phyloP scores from a whole-genome alignment of 106 monocot species.

The Platanthera zijinensis region DNA sequence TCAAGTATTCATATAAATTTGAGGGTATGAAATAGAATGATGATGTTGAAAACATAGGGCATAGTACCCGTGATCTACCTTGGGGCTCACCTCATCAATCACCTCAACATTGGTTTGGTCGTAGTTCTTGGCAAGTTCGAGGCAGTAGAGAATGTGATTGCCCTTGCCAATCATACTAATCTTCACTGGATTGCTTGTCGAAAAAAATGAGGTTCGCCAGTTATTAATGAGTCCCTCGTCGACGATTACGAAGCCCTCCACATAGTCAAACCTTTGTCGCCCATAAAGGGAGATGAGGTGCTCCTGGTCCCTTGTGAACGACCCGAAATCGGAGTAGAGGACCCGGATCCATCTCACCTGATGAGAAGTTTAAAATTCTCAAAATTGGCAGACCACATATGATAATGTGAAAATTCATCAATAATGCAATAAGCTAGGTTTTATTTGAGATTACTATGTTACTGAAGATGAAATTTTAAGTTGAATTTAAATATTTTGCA shows the following conservation, averaged over 20 bases:
- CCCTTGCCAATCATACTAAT: constrained; percentile 23
- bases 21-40: no score
- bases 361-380: not conserved
- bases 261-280: constrained; percentile 51
- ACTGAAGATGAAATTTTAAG: no score
- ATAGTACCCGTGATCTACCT: no score
- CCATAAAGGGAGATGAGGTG: constrained; percentile 55
- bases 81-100: constrained; percentile 40
- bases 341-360: constrained; percentile 81
- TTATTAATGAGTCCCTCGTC: constrained; percentile 64
- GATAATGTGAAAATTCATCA: no score
- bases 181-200: constrained; percentile 47
- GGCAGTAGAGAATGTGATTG: constrained; percentile 51
- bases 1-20: no score
- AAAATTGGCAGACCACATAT: no score
- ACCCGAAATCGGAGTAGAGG: constrained; percentile 56
- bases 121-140: constrained; percentile 72
- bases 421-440: no score
- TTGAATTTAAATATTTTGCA: no score
- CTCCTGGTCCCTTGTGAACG: constrained; percentile 72
- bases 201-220: constrained; percentile 91
- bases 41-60: no score
- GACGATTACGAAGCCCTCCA: constrained; percentile 79
- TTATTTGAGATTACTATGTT: no score
- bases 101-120: constrained; percentile 20